Evolutionary conservation across 2,329 filamentous ascomycete species (phyloP).

Genomic region (Colletotrichum brevisporum): DNA sequence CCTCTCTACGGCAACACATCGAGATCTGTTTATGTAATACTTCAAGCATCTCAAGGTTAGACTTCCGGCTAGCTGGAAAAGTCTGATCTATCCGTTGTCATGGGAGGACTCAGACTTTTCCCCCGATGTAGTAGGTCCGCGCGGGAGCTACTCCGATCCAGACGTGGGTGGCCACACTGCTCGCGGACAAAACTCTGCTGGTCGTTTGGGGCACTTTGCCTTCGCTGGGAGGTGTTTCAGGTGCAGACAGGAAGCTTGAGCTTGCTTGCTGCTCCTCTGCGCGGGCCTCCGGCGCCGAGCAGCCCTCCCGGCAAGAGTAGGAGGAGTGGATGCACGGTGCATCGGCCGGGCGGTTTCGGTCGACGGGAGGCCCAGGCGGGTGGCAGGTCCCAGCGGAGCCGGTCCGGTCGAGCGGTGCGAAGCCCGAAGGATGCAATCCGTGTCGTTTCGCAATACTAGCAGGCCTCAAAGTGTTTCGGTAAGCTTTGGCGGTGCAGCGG

Average conservation of each 20-base stretch:
- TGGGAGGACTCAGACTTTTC: constrained; percentile 16
- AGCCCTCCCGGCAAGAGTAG: constrained; percentile 4
- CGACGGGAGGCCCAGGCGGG: constrained; percentile 19
- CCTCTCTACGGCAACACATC: not conserved
- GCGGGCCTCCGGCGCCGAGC: constrained; percentile 6
- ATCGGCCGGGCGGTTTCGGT: constrained; percentile 20
- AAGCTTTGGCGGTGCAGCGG: not conserved
- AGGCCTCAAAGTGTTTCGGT: not conserved
- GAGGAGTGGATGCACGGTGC: constrained; percentile 1
- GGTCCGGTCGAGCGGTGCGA: constrained; percentile 17
- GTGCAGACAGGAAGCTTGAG: constrained; percentile 33
- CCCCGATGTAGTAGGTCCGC: not conserved
- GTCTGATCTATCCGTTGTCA: constrained; percentile 21
- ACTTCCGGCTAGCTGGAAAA: constrained; percentile 29
- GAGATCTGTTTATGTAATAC: constrained; percentile 6
- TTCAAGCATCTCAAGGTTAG: constrained; percentile 15
- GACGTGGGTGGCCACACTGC: not conserved
- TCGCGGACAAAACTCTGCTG: constrained; percentile 3
- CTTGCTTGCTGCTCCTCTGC: not conserved
- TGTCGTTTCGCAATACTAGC: constrained; percentile 1
- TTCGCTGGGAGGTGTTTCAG: constrained; percentile 27
- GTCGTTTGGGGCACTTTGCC: not conserved
- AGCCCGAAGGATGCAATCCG: constrained; percentile 15
- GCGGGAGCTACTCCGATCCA: constrained; percentile 8
- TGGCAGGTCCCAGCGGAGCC: not conserved